Evolutionary conservation across 495 filamentous ascomycete species (phyloP).

Genomic region (Aspergillus conjunctus): DNA sequence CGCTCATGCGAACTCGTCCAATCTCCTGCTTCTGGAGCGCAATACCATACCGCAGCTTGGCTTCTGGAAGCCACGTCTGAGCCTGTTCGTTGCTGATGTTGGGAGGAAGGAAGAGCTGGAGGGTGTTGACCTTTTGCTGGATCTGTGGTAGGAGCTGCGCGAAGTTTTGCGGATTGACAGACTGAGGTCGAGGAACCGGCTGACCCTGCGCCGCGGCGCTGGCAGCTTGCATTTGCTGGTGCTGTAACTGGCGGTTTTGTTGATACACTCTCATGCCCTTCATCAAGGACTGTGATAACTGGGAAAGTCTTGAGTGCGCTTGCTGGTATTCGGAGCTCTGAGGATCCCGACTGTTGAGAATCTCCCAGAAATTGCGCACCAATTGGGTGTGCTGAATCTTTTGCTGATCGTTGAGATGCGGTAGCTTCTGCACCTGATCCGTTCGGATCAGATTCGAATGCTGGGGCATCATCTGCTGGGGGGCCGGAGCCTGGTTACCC

Average conservation of each 20-base stretch:
- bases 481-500: constrained; percentile 34
- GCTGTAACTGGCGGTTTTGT: constrained; percentile 46
- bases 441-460: constrained; percentile 53
- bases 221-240: constrained; percentile 33
- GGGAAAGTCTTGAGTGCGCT: constrained; percentile 64
- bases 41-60: constrained; percentile 54
- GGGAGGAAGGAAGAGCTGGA: constrained; percentile 51
- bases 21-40: constrained; percentile 56
- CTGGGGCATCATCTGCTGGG: constrained; percentile 41
- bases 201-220: constrained; percentile 38
- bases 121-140: constrained; percentile 47
- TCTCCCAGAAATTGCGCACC: constrained; percentile 60
- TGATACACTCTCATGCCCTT: constrained; percentile 56
- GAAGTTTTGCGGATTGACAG: constrained; percentile 44
- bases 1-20: constrained; percentile 40
- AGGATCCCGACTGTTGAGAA: constrained; percentile 59
- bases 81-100: constrained; percentile 49
- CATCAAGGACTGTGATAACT: constrained; percentile 65
- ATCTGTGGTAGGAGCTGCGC: constrained; percentile 47
- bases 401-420: constrained; percentile 58
- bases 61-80: constrained; percentile 54
- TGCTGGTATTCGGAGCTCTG: constrained; percentile 58
- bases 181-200: constrained; percentile 40
- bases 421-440: constrained; percentile 54
- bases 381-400: constrained; percentile 67